Evolutionary conservation across 1,284 basidiomycete species (phyloP), one percentile per base, ranked within the genome.

Genomic region (Sporisorium reilianum): DNA sequence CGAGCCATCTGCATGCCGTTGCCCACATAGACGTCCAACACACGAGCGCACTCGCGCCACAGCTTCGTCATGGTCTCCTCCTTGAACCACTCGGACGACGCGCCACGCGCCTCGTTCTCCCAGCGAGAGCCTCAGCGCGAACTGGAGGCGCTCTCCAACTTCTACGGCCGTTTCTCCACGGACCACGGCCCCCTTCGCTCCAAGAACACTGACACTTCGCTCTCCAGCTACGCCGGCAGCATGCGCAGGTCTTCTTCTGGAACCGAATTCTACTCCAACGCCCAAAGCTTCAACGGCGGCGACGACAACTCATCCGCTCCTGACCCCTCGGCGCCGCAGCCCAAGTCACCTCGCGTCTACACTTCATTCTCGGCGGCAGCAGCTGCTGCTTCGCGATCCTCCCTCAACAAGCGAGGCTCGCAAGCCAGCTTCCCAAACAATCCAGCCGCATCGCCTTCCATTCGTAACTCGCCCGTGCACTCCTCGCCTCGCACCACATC

Each of bases 351-450:
- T 25, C 65, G 65, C 6, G 48, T 75, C 30, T 70, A 70, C 44
- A 64, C 45, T 10, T 70, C 66, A 1, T 75, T 75, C 55, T 63
- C 55, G 26, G 66, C 63, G 9, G 72, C 72, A n/a, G 67, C 60
- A 10, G 72, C 66, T 11, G 72, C 72, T 10, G 72, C 72, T 2
- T 75, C 72, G 6, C 63, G 66, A 16, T 75, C 72, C 4, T 75
- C 72, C 18, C 59, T 75, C 28, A 64, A 66, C 56, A 63, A 75
- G 23, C 30, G 63, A 22, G 10, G 26, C 18, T 68, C 71, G 36
- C 59, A 64, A 38, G 32, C 60, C 3, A 64, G 56, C 44, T 20
- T 68, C 11, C 58, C 64, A 7, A 49, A 25, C 44, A 55, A 55
- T n/a, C 51, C 52, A 20, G 25, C 59, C 5, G 42, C 55, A n/a